Percentiles rank a stretch among this genome's conserved stretches.
Evolutionary conservation across 179 eudicot species (phyloP).

Genomic region (Silene noctiflora): DNA sequence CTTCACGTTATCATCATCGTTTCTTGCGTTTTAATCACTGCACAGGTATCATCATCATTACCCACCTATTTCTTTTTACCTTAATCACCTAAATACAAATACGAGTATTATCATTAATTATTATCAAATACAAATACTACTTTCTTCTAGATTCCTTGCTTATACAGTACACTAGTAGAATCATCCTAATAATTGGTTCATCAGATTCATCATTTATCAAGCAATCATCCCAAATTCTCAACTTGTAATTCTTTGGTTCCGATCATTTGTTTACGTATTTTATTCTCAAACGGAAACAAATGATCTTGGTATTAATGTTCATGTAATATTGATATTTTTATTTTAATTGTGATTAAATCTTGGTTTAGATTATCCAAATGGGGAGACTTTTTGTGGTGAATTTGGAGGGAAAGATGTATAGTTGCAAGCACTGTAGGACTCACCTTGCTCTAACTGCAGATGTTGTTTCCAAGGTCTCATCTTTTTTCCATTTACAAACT

Average conservation of each 20-base stretch:
- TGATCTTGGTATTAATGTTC: no score
- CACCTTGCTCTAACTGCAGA: conserved; percentile 65
- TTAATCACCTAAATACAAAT: background rate
- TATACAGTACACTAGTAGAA: conserved; percentile 18
- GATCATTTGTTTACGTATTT: background rate
- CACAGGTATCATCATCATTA: conserved; percentile 3
- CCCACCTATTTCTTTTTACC: background rate
- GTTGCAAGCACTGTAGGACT: conserved; percentile 80
- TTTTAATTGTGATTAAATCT: background rate
- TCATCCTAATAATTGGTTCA: conserved; percentile 1
- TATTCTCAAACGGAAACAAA: no score
- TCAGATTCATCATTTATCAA: background rate
- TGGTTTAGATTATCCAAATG: conserved; percentile 35
- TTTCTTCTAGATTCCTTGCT: conserved; percentile 18
- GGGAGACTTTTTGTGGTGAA: conserved; percentile 71
- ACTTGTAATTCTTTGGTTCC: background rate
- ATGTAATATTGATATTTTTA: no score
- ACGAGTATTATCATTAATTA: no score
- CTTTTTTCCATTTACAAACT: background rate
- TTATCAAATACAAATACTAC: no score
- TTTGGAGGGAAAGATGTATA: conserved; percentile 78
- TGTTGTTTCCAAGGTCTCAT: conserved; percentile 75
- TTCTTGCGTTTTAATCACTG: background rate
- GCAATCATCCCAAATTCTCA: background rate
- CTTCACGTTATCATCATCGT: conserved; percentile 14